A percentile compares a stretch with the other conserved stretches of the same genome.
Conservation (phyloP, 495 filamentous ascomycete genomes). For the Neurospora discreta region DNA sequence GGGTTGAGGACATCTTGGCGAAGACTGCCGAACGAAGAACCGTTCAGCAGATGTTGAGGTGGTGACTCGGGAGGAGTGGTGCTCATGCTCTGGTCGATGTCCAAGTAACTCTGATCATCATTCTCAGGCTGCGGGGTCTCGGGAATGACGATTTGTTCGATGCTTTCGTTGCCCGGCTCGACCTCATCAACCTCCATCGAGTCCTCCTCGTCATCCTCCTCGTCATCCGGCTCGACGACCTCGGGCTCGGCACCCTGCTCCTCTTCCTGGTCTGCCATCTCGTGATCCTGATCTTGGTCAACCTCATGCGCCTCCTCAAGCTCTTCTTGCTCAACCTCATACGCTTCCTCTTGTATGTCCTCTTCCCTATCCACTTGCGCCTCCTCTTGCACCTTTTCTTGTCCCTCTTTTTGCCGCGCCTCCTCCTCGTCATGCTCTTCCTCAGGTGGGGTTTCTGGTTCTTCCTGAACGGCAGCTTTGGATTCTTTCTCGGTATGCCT, state of each 20-base stretch:
- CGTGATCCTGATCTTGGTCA: background rate
- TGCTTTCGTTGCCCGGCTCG: slow-evolving; percentile 9
- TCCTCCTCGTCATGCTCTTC: background rate
- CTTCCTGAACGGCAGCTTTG: background rate
- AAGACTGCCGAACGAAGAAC: background rate
- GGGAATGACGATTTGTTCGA: background rate
- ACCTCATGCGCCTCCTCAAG: background rate
- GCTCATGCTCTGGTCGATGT: background rate
- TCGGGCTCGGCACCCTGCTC: background rate
- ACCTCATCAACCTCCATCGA: slow-evolving; percentile 7
- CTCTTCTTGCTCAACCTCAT: background rate
- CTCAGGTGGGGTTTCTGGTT: background rate
- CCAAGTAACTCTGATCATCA: background rate
- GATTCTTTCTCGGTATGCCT: background rate
- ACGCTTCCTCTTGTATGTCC: background rate
- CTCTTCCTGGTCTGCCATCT: background rate
- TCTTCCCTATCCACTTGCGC: background rate
- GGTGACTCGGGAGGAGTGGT: background rate
- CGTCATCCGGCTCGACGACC: background rate
- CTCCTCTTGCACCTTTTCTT: background rate
- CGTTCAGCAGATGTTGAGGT: background rate
- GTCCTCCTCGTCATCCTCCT: background rate
- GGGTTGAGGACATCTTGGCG: background rate
- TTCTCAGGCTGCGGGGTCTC: background rate
- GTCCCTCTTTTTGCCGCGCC: background rate